phyloP scores from a whole-genome alignment of 352 stramenopile genomes.

The Pythium plurisporium region DNA sequence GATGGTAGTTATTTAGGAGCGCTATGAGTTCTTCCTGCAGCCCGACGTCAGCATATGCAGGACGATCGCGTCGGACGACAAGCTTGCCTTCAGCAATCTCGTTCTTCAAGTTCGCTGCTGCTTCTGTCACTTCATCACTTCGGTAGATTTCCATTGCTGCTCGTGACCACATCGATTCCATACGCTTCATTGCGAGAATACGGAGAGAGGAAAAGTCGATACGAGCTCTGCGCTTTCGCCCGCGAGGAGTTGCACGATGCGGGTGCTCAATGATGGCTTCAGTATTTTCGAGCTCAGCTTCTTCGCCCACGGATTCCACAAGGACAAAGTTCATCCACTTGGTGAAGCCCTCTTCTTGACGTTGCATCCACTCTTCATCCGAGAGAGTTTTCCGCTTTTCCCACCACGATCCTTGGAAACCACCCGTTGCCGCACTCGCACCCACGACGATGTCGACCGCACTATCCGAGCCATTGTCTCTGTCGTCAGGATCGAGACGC shows the following conservation, averaged over 20 bases:
- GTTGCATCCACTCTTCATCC: slow-evolving; percentile 77
- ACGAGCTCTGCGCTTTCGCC: slow-evolving; percentile 14
- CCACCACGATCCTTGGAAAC: slow-evolving; percentile 59
- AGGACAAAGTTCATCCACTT: slow-evolving; percentile 89
- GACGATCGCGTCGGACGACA: slow-evolving; percentile 79
- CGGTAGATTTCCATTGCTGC: slow-evolving; percentile 61
- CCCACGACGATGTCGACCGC: background rate
- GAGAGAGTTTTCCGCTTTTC: slow-evolving; percentile 60
- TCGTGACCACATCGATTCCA: slow-evolving; percentile 60
- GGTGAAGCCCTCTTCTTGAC: slow-evolving; percentile 76
- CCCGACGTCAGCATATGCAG: slow-evolving; percentile 88
- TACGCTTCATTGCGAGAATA: slow-evolving; percentile 62
- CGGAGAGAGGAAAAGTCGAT: slow-evolving; percentile 71
- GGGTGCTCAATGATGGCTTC: slow-evolving; percentile 16
- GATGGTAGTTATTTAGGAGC: slow-evolving; percentile 90
- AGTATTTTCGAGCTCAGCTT: slow-evolving; percentile 19
- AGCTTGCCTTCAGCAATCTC: slow-evolving; percentile 74
- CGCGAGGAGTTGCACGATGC: background rate
- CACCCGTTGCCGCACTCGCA: slow-evolving; percentile 11
- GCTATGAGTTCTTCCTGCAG: slow-evolving; percentile 81
- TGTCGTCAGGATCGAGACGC: slow-evolving; percentile 1
- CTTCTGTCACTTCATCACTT: slow-evolving; percentile 39
- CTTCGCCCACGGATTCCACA: slow-evolving; percentile 44
- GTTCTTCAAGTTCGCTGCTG: slow-evolving; percentile 61
- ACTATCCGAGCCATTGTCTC: background rate